A percentile compares a stretch with the other conserved stretches of the same genome.
These are phyloP conservation scores for Oehlia diaphana DNA, from an alignment of 192 early-diverging fungal genomes.

Conservation along the genomic window DNA sequence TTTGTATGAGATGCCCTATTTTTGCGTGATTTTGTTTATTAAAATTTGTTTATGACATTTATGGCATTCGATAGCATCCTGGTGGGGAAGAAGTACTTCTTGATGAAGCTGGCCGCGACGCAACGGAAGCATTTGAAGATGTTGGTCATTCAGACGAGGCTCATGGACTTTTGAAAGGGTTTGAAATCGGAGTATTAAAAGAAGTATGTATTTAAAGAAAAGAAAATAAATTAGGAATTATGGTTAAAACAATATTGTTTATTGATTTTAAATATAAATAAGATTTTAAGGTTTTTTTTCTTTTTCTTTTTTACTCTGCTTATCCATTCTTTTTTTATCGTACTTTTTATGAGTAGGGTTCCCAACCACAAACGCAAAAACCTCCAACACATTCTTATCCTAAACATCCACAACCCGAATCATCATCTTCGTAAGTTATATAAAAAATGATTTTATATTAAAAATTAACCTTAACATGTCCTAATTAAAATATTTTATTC, in stretches of 20 bases:
- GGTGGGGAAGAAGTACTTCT: slow-evolving; percentile 97
- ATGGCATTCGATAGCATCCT: slow-evolving; percentile 70
- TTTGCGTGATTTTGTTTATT: not conserved
- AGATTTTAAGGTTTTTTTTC: not conserved
- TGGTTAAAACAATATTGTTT: no score
- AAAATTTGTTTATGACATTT: not conserved
- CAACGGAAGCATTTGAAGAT: slow-evolving; percentile 93
- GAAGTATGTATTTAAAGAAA: slow-evolving; percentile 40
- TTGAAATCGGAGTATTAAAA: slow-evolving; percentile 75
- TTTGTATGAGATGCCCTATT: not conserved
- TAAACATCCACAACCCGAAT: not conserved
- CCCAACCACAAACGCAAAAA: not conserved
- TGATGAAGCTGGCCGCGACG: slow-evolving; percentile 88
- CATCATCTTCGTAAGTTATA: not conserved
- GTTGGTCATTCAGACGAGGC: slow-evolving; percentile 98
- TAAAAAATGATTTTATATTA: not conserved
- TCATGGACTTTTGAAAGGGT: slow-evolving; percentile 74
- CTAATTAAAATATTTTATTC: no score
- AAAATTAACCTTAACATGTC: no score
- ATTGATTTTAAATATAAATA: not conserved
- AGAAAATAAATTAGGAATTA: not conserved
- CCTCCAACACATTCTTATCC: not conserved
- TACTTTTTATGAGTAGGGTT: not conserved
- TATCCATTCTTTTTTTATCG: not conserved
- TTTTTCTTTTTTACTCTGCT: not conserved